Base-by-base conservation (phyloP, 352 stramenopile species). In the Phytopythium oedochilum region DNA sequence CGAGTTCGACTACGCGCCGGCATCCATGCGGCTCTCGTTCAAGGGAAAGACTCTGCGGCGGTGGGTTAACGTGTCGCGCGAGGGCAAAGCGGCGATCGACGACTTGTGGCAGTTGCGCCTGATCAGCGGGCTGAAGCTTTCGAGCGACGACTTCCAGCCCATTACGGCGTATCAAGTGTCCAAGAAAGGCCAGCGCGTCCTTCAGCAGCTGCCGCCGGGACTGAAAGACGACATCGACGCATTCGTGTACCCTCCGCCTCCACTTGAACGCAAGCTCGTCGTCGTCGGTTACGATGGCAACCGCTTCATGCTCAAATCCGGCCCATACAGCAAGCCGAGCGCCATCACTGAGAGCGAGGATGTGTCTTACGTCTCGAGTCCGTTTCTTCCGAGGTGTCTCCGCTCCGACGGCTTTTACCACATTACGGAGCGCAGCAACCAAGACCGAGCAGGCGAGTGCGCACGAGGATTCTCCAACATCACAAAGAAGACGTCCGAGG, bases 1-100 rank as follows among this genome's bases (percentile, higher is more conserved):
- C 42, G 88, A 98, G 60, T 99, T 98, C 66, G 96, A 99, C 75
- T 99, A 99, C 58, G 96, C 96, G 55, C 96, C 96, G n/a, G 88
- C 89, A 39, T 97, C 82, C 11, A 83, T 97, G 60, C 69, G 97
- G n/a, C 79, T 99, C 7, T 93, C 97, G 17, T 97, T 96, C 70
- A 85, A 93, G 56, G 78, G 95, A 54, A 82, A 92, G 12, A 84
- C 81, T 34, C 60, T 88, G 54, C 74, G 81, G 42, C 71, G 76
- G 2, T 97, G 91, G 79, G 87, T 98, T 44, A 98, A 98, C 81
- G 80, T 98, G 29, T 97, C 91, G 18, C 88, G 97, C 61, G 96
- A 99, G 64, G 95, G 96, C 45, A 97, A 97, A 63, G 91, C 84
- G 2, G 96, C 97, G 53, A 84, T 98, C 38, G 94, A 98, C 65